Evolutionary conservation across 108 stramenopile species (phyloP), one percentile per base, ranked within the genome.

Genomic region (Bacterosira constricta): DNA sequence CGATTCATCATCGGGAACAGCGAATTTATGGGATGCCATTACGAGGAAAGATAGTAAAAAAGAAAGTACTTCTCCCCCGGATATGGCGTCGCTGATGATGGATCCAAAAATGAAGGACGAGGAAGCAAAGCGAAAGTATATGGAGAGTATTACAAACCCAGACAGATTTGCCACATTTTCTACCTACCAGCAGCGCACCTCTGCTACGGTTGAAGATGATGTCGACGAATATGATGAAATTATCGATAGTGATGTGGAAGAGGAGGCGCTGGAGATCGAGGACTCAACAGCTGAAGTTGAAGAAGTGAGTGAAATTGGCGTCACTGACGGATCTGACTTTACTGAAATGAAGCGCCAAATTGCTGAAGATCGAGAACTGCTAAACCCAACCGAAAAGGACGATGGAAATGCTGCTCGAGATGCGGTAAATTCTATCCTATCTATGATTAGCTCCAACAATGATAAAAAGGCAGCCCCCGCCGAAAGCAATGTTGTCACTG

Each of bases 81-180:
- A 65, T 11, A 71, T 73, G 0, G 51, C 66, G 1, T 67, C 77
- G 7, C 30, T 73, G 30, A 78, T 73, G 30, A 45, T 69, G 45
- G 70, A 79, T 63, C 73, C 73, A 11, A 71, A 73, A 54, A 34
- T 71, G 50, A 81, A 59, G 52, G 52, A 42, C 36, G 77, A 84
- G 44, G 71, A 78, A 38, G 83, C 80, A 32, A 86, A 86, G 57
- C 64, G 69, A 21, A 67, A 79, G 47, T 86, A 83, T 57, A 54
- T 86, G 32, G 85, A 81, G 25, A 84, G 77, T 46, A 69, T 86
- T 20, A 86, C 80, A 10, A 77, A 73, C 58, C 85, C 85, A 0
- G 64, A 83, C 65, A 71, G 85, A 57, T 87, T 87, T 47, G 35
- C 81, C 11, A 58, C 81, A 21, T 82, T 79, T 60, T 73, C 77